Conservation (phyloP, 2,329 filamentous ascomycete genomes). For the Zarea fungicola region DNA sequence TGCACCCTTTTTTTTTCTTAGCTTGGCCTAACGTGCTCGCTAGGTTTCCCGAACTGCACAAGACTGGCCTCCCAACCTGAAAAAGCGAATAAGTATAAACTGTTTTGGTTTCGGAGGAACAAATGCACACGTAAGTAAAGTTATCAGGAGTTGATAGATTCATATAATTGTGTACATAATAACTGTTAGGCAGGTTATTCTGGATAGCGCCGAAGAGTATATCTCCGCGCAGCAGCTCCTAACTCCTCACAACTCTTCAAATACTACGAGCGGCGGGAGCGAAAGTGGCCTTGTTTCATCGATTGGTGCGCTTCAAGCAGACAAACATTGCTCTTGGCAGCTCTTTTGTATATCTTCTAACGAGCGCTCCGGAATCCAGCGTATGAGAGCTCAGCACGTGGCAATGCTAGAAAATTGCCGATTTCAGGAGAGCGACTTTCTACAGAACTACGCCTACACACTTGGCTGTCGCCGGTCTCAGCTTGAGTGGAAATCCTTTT, state of each 20-base stretch:
- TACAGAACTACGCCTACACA: conserved; percentile 42
- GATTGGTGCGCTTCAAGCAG: no score
- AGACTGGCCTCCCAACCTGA: conserved; percentile 38
- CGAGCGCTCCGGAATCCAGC: conserved; percentile 35
- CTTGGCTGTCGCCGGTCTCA: conserved; percentile 39
- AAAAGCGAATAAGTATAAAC: conserved; percentile 48
- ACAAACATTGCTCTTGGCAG: no score
- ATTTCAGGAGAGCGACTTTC: conserved; percentile 15
- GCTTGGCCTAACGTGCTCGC: no score
- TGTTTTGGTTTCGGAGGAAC: conserved; percentile 56
- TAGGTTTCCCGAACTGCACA: conserved; percentile 36
- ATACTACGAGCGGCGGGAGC: no score
- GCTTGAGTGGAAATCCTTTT: conserved; percentile 37
- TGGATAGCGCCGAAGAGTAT: conserved; percentile 43
- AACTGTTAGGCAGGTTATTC: conserved; percentile 26
- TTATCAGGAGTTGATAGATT: neutral
- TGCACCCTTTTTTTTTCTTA: neutral
- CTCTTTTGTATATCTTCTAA: conserved; percentile 41
- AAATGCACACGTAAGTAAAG: conserved; percentile 45
- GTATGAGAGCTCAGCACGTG: conserved; percentile 31
- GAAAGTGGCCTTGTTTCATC: no score
- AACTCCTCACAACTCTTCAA: neutral
- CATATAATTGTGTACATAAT: neutral
- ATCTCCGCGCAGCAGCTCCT: conserved; percentile 17
- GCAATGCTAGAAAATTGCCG: conserved; percentile 23